Percentiles rank a stretch among this genome's conserved stretches.
phyloP scores from a whole-genome alignment of 2,329 filamentous ascomycete genomes.

The Cordyceps cicadae region DNA sequence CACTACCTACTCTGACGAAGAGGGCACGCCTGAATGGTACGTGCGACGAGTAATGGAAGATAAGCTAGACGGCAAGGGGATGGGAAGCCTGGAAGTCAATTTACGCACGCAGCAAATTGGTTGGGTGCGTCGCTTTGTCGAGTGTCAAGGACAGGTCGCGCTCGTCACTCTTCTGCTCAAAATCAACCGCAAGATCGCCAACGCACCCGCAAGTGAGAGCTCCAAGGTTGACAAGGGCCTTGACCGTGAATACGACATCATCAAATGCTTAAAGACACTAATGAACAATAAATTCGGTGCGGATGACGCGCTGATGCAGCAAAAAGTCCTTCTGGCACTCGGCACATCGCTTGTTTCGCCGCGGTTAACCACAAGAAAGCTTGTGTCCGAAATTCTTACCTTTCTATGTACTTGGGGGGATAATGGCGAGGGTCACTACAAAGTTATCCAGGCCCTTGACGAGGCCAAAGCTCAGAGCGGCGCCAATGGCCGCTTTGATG shows the following conservation, averaged over 20 bases:
- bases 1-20: constrained; percentile 76
- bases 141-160: constrained; percentile 93
- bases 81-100: constrained; percentile 90
- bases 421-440: constrained; percentile 74
- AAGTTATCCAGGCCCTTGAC: constrained; percentile 90
- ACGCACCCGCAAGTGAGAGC: constrained; percentile 58
- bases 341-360: constrained; percentile 82
- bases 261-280: constrained; percentile 92
- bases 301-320: constrained; percentile 85
- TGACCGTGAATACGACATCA: constrained; percentile 90
- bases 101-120: constrained; percentile 92
- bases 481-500: constrained; percentile 92
- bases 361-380: constrained; percentile 81
- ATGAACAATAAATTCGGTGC: constrained; percentile 99
- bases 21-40: constrained; percentile 96
- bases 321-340: constrained; percentile 81
- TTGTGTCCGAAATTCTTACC: constrained; percentile 92
- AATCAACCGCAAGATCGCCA: constrained; percentile 78
- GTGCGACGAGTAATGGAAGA: constrained; percentile 96
- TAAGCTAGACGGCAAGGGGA: constrained; percentile 79
- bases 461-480: constrained; percentile 78
- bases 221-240: constrained; percentile 64
- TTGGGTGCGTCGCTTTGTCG: constrained; percentile 94
- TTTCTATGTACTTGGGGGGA: constrained; percentile 93
- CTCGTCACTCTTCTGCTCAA: constrained; percentile 89